Evolutionary conservation across 495 filamentous ascomycete species (phyloP), one percentile per base, ranked within the genome.

Genomic region (Aspergillus steynii): DNA sequence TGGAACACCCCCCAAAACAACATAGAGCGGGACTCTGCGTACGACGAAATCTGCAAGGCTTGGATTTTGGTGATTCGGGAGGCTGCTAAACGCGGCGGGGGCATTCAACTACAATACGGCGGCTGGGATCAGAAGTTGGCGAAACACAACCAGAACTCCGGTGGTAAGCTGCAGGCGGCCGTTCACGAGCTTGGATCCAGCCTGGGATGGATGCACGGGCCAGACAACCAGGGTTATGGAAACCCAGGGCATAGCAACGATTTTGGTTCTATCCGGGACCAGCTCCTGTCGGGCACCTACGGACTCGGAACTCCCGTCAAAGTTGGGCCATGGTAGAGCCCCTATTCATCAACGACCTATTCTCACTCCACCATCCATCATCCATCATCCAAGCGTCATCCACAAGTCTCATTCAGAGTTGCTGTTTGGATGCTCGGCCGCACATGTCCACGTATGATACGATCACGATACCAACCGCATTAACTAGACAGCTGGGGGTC

Each of bases 21-120:
- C 59, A 82, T 95, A 63, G 90, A 95, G 79, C 96, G 97, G 72
- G 86, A 95, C 62, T 91, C 91, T 63, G 92, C 93, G 14, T 98
- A 98, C 71, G 94, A 99, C 65, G 96, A 97, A 72, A 91, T 99
- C 49, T 88, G 91, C 50, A 90, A 88, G 65, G 96, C 95, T 9
- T 99, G 95, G 95, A 86, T 92, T 31, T 69, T 96, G 69, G 94
- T 96, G 48, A 92, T 99, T 57, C 88, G 86, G 37, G 95, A 98
- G 71, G 93, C 93, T 9, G 86, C 91, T 26, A 97, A 97, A 76
- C 82, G 89, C 55, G 94, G 92, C 5, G 96, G 91, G 46, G 95
- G 95, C 25, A 95, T 98, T 66, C 83, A 90, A 63, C 69, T 99
- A 63, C 94, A 97, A 68, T 91, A 93, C 62, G 93, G 90, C 27